Base-by-base conservation (phyloP, 2,329 filamentous ascomycete species). In the Sporothrix humicola region DNA sequence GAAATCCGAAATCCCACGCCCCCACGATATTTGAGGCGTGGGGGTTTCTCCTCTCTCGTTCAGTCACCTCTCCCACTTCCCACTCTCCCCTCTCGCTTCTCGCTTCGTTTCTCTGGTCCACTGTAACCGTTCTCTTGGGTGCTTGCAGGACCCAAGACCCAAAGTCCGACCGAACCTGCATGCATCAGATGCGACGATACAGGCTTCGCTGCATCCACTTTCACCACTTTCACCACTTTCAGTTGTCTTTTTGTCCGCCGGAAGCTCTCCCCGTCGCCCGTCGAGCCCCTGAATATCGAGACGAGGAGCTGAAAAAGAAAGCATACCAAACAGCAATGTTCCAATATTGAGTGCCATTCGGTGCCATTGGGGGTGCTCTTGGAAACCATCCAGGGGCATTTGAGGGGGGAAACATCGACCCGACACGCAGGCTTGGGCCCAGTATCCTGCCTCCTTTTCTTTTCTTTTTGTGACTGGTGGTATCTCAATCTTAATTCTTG, bases 91-190 rank as follows among this genome's bases (percentile, higher is more conserved):
- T 15, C 37, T 48, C 56, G 23, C n/a, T 23, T 48, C 61, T 66
- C 42, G 61, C 20, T 66, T 66, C 42, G 9, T 54, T 54, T 54
- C 10, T 23, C n/a, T 66, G 42, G 42, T 20, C 61, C 61, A 66
- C 61, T 66, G 61, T 66, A n/a, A 48, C 61, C 61, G 61, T 65
- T 23, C 42, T 48, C 61, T 48, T 65, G 61, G 58, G 59, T 65
- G 61, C 42, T n/a, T 65, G 42, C 59, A 63, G 31, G 59, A 63
- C 31, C 7, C 17, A 48, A 48, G 44, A 48, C 44, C 44, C 8
- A 48, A 48, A n/a, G 50, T 8, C 50, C 50, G 17, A 54, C 17
- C n/a, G 15, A 20, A n/a, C 42, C 10, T 46, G 59, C 59, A 65
- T 46, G 59, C 59, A 65, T 65, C 4, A 37, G 10, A 26, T 31